Percentiles rank a stretch among this genome's conserved stretches.
Conservation (phyloP, 2,329 filamentous ascomycete species). For the Colletotrichum sp. region DNA sequence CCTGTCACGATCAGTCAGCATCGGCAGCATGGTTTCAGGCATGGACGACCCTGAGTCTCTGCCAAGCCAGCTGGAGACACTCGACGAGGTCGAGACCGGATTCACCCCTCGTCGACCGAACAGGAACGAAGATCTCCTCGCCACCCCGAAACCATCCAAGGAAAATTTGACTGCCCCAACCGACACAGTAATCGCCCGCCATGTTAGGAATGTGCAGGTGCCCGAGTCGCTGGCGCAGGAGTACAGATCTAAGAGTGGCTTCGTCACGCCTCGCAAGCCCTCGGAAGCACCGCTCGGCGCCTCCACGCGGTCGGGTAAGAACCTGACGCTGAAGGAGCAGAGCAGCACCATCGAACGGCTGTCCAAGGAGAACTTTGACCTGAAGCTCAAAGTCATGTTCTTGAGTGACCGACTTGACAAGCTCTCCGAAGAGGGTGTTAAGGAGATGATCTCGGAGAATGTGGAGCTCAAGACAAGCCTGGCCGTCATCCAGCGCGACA, state of each 20-base stretch:
- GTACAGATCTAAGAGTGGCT: slow-evolving; percentile 77
- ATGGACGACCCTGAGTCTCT: slow-evolving; percentile 60
- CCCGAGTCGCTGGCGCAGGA: slow-evolving; percentile 87
- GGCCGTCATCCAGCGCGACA: slow-evolving; percentile 88
- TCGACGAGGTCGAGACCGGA: slow-evolving; percentile 51
- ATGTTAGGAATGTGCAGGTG: slow-evolving; percentile 88
- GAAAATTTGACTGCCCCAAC: slow-evolving; percentile 70
- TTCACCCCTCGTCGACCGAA: slow-evolving; percentile 36
- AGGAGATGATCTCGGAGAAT: slow-evolving; percentile 97
- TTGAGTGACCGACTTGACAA: slow-evolving; percentile 92
- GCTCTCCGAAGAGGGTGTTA: slow-evolving; percentile 92
- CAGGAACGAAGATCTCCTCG: slow-evolving; percentile 54
- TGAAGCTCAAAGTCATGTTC: slow-evolving; percentile 98
- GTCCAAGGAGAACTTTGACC: slow-evolving; percentile 97
- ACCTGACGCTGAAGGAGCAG: slow-evolving; percentile 93
- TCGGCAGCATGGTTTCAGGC: slow-evolving; percentile 88
- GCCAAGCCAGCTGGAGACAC: slow-evolving; percentile 52
- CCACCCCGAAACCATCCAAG: slow-evolving; percentile 71
- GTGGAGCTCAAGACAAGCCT: slow-evolving; percentile 93
- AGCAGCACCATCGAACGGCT: slow-evolving; percentile 95
- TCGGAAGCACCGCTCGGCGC: slow-evolving; percentile 58
- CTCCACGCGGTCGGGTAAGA: slow-evolving; percentile 64
- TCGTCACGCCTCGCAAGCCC: slow-evolving; percentile 62
- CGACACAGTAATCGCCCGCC: slow-evolving; percentile 86
- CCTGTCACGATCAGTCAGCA: slow-evolving; percentile 79